Conservation (phyloP, 306 rosid genomes). For the Delonix regia region DNA sequence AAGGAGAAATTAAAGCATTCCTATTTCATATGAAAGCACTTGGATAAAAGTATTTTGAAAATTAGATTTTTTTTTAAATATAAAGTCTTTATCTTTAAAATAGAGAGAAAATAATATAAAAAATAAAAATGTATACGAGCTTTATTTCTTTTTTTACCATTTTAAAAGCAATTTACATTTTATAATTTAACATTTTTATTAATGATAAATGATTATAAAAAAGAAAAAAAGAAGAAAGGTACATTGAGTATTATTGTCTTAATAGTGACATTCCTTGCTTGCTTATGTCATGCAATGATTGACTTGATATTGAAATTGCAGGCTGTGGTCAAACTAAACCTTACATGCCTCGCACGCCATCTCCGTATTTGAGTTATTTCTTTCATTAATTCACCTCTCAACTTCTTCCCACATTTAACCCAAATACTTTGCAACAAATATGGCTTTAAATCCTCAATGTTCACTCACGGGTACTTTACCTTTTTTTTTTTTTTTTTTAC, state of each 20-base stretch:
- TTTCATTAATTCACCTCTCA: no score
- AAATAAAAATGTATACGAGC: no score
- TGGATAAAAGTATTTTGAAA: background rate
- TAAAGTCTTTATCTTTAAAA: no score
- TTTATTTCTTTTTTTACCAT: no score
- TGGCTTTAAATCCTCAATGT: background rate
- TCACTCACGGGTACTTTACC: background rate
- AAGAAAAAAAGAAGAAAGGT: background rate
- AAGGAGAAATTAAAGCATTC: no score
- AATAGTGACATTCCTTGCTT: slow-evolving; percentile 41
- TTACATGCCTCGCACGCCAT: background rate
- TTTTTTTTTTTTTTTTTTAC: no score
- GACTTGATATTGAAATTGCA: slow-evolving; percentile 44
- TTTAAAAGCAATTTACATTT: no score
- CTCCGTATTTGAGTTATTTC: slow-evolving; percentile 3
- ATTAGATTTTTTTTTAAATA: no score
- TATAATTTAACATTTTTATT: no score
- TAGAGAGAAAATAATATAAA: no score
- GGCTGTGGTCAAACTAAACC: slow-evolving; percentile 41
- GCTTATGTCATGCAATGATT: slow-evolving; percentile 46
- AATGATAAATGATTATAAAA: slow-evolving; percentile 36
- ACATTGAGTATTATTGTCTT: slow-evolving; percentile 8
- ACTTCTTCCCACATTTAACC: background rate
- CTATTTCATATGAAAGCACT: no score
- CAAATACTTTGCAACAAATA: background rate